Evolutionary conservation across 1,284 basidiomycete genomes (phyloP).

Genomic region (Boletus subluridellus): DNA sequence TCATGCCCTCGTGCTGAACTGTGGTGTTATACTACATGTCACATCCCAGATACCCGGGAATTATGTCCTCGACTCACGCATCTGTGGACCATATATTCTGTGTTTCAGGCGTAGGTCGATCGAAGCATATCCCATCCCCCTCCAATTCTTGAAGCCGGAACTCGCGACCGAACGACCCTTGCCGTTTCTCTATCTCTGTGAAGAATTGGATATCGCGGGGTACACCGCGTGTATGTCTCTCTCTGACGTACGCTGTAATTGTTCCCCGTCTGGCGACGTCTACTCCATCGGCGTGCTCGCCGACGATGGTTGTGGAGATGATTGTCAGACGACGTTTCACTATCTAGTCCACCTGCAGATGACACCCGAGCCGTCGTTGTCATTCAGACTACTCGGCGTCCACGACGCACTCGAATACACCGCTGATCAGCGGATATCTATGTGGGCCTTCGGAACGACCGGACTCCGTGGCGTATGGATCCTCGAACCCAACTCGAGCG

Average conservation of each 20-base stretch:
- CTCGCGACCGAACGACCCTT: not conserved
- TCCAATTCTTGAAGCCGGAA: not conserved
- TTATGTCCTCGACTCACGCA: slow-evolving; percentile 36
- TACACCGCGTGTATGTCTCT: slow-evolving; percentile 24
- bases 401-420: not conserved
- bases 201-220: too few relatives aligned
- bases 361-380: slow-evolving; percentile 20
- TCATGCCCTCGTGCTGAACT: not conserved
- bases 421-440: slow-evolving; percentile 22
- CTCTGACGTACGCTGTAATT: slow-evolving; percentile 26
- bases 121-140: slow-evolving; percentile 41
- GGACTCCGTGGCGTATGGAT: slow-evolving; percentile 33
- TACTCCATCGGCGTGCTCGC: slow-evolving; percentile 38
- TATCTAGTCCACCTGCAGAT: slow-evolving; percentile 35
- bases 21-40: not conserved
- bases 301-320: slow-evolving; percentile 18
- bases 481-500: slow-evolving; percentile 34
- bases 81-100: slow-evolving; percentile 46
- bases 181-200: too few relatives aligned
- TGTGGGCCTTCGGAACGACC: slow-evolving; percentile 39
- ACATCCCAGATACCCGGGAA: slow-evolving; percentile 40
- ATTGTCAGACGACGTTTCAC: slow-evolving; percentile 41
- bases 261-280: not conserved
- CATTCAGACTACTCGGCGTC: slow-evolving; percentile 34
- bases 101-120: slow-evolving; percentile 47